A percentile compares a stretch with the other conserved stretches of the same genome.
Evolutionary conservation across 257 asterid genomes (phyloP).

Genomic region (Eucommia ulmoides): DNA sequence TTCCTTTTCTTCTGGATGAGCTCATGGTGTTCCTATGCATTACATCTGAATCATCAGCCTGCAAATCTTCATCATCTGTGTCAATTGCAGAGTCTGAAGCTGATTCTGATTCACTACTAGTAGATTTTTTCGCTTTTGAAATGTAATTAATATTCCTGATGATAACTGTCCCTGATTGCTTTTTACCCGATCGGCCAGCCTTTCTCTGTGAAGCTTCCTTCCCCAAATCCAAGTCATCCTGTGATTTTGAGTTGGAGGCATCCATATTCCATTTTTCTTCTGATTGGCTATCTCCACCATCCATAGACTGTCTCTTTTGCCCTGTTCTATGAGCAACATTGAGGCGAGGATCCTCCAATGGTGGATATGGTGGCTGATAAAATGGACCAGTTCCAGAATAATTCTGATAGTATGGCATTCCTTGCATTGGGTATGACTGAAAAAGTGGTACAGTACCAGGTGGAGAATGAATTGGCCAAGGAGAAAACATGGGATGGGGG

Average conservation of each 20-base stretch:
- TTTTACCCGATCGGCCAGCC: constrained; percentile 26
- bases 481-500: constrained; percentile 61
- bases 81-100: constrained; percentile 28
- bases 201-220: constrained; percentile 36
- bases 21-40: constrained; percentile 20
- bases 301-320: constrained; percentile 16
- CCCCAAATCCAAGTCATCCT: constrained; percentile 14
- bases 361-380: constrained; percentile 54
- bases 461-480: constrained; percentile 70
- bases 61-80: constrained; percentile 19
- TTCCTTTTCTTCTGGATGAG: constrained; percentile 39
- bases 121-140: constrained; percentile 18
- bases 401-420: constrained; percentile 77
- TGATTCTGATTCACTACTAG: constrained; percentile 18
- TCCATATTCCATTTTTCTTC: constrained; percentile 10
- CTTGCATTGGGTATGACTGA: constrained; percentile 82
- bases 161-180: constrained; percentile 28
- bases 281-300: constrained; percentile 33
- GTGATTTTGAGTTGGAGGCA: constrained; percentile 3
- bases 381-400: constrained; percentile 49
- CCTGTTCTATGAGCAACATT: constrained; percentile 28
- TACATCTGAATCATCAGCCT: constrained; percentile 18
- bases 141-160: constrained; percentile 40
- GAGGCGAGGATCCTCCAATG: constrained; percentile 38
- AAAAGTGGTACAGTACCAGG: constrained; percentile 53